phyloP scores from a whole-genome alignment of 2,329 filamentous ascomycete genomes.

The Cladosporium phlei region DNA sequence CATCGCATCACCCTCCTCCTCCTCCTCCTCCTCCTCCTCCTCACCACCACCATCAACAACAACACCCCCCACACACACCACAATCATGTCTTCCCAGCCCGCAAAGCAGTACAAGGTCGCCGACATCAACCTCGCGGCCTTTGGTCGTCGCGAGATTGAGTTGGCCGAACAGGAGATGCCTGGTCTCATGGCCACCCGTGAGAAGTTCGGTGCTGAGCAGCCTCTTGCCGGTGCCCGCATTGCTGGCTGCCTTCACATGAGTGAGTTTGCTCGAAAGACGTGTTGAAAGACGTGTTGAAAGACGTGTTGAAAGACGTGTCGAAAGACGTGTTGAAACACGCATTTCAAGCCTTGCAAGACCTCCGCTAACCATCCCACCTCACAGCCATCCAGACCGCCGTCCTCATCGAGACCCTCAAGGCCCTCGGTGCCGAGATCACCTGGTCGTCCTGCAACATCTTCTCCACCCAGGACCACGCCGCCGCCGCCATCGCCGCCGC shows the following conservation, averaged over 20 bases:
- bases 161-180: constrained; percentile 91
- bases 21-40: background rate
- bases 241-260: constrained; percentile 98
- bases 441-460: constrained; percentile 99
- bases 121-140: constrained; percentile 93
- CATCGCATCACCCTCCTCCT: constrained; percentile 35
- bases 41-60: background rate
- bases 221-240: constrained; percentile 92
- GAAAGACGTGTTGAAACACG: background rate
- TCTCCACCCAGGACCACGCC: constrained; percentile 98
- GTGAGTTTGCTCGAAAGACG: constrained; percentile 43
- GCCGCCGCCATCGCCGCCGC: constrained; percentile 92
- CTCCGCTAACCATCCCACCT: constrained; percentile 16
- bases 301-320: background rate
- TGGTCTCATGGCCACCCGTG: constrained; percentile 90
- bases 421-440: constrained; percentile 96
- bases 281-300: background rate
- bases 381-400: constrained; percentile 90
- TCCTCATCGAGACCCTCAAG: constrained; percentile 96
- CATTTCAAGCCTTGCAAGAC: too few species aligned
- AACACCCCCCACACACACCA: constrained; percentile 7
- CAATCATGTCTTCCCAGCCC: constrained; percentile 11
- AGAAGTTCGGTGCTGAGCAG: constrained; percentile 88
- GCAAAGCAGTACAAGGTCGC: constrained; percentile 55
- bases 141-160: constrained; percentile 98